Percentiles rank a stretch among this genome's conserved stretches.
Evolutionary conservation across 257 asterid species (phyloP).

Genomic region (Solanum peruvianum): DNA sequence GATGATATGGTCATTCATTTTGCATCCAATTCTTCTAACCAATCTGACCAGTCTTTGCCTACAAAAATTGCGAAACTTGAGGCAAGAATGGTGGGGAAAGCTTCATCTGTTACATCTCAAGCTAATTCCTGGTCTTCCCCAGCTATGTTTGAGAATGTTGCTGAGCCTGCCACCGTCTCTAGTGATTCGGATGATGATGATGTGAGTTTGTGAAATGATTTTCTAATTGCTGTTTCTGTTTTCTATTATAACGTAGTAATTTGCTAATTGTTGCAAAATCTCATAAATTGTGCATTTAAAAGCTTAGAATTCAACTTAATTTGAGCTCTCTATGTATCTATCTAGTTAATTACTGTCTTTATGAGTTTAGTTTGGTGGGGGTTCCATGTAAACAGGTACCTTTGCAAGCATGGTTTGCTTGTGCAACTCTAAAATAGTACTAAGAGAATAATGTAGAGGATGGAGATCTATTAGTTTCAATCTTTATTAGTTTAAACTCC

Average conservation of each 20-base stretch:
- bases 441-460: background rate
- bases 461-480: background rate
- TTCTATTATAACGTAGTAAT: background rate
- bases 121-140: conserved; percentile 31
- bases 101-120: conserved; percentile 41
- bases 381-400: background rate
- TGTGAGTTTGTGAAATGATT: conserved; percentile 31
- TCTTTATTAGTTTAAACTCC: background rate
- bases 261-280: background rate
- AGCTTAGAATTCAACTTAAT: background rate
- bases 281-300: background rate
- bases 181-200: conserved; percentile 78
- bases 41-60: conserved; percentile 62
- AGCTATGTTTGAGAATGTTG: conserved; percentile 32
- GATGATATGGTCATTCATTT: conserved; percentile 70
- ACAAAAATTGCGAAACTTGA: conserved; percentile 83
- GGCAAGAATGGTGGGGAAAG: conserved; percentile 82
- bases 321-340: background rate
- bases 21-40: conserved; percentile 87
- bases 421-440: background rate
- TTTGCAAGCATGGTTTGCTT: background rate
- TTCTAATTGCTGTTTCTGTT: background rate
- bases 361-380: background rate
- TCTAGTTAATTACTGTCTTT: background rate
- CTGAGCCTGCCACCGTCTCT: conserved; percentile 38